These are phyloP conservation scores for Mycena albidolilacea DNA, from an alignment of 768 basidiomycete species.

Conservation along the genomic window DNA sequence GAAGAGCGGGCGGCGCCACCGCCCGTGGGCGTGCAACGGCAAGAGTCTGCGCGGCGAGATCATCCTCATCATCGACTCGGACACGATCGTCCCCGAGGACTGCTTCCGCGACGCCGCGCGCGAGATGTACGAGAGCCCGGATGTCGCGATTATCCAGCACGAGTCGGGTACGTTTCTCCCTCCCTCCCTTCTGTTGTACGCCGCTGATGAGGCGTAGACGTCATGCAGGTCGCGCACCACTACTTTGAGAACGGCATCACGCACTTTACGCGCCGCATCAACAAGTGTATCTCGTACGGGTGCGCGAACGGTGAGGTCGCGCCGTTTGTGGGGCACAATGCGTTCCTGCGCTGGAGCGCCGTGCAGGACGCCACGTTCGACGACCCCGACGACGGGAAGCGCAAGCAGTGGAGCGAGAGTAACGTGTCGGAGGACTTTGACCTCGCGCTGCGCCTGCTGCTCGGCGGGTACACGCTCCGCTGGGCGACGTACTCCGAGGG, in stretches of 20 bases:
- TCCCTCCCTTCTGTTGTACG: not conserved
- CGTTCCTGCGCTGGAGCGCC: constrained; percentile 90
- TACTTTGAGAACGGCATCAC: constrained; percentile 94
- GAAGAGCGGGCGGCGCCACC: constrained; percentile 68
- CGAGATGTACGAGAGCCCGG: constrained; percentile 84
- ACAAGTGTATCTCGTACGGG: constrained; percentile 83
- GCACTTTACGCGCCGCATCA: constrained; percentile 91
- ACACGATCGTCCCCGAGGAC: constrained; percentile 85
- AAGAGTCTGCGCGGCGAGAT: constrained; percentile 83
- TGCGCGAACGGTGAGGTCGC: constrained; percentile 87
- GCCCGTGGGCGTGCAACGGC: constrained; percentile 84
- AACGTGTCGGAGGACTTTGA: constrained; percentile 90
- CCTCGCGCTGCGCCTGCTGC: constrained; percentile 77
- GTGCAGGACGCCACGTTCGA: constrained; percentile 87
- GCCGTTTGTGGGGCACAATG: constrained; percentile 90
- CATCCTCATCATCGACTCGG: constrained; percentile 86
- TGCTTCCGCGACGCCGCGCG: constrained; percentile 92
- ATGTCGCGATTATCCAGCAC: constrained; percentile 92
- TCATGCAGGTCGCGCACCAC: constrained; percentile 91
- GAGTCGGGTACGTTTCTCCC: constrained; percentile 75
- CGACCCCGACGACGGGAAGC: constrained; percentile 72
- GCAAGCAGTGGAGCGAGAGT: constrained; percentile 81
- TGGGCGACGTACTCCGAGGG: constrained; percentile 91
- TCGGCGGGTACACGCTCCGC: constrained; percentile 79
- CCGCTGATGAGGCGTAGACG: constrained; percentile 57